These are phyloP conservation scores for Iberis pinnata DNA, from an alignment of 345 rosid genomes.

Conservation along the genomic window DNA sequence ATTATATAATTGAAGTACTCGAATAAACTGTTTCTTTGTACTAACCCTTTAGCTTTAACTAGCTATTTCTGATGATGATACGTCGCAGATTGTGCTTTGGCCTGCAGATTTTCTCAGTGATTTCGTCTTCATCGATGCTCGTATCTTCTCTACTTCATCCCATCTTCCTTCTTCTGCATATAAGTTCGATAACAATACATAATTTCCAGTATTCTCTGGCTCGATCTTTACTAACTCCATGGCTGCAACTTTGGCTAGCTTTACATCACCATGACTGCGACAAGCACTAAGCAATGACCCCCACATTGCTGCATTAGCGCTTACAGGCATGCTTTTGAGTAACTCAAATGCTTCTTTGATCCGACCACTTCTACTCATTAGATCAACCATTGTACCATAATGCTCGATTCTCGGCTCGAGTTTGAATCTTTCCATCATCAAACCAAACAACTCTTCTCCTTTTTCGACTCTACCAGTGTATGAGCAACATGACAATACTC, in stretches of 20 bases:
- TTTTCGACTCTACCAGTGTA: constrained; percentile 52
- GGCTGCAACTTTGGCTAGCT: constrained; percentile 51
- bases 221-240: constrained; percentile 50
- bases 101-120: constrained; percentile 43
- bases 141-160: constrained; percentile 53
- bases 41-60: neutral
- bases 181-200: constrained; percentile 56
- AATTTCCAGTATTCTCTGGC: constrained; percentile 64
- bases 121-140: constrained; percentile 46
- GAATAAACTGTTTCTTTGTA: neutral
- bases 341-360: constrained; percentile 54
- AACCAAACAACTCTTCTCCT: constrained; percentile 43
- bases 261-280: constrained; percentile 50
- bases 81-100: constrained; percentile 29
- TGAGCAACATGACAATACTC: constrained; percentile 54
- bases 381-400: constrained; percentile 67
- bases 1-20: neutral
- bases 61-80: neutral
- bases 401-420: constrained; percentile 57
- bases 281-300: constrained; percentile 66
- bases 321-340: constrained; percentile 40
- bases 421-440: constrained; percentile 35
- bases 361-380: constrained; percentile 51
- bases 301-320: constrained; percentile 55
- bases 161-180: constrained; percentile 68